phyloP scores from a whole-genome alignment of 805 yeast genomes.

The Pichia californica region DNA sequence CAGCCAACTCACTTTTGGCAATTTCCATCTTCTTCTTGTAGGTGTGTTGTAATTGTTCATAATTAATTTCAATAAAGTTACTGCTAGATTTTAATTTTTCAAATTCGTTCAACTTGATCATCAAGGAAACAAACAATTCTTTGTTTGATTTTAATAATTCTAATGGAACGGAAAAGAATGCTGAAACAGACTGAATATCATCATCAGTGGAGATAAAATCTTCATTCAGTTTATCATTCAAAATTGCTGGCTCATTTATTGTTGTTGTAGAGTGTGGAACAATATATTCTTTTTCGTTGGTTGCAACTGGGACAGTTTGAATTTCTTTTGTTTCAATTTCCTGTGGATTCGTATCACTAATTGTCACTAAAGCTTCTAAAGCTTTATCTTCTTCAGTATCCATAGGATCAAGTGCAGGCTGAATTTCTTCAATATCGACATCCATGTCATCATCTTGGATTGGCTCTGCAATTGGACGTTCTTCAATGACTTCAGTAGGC shows the following conservation, averaged over 20 bases:
- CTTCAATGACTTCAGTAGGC: no score
- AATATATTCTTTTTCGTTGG: not conserved
- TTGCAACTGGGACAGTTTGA: not conserved
- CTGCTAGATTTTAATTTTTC: slow-evolving; percentile 34
- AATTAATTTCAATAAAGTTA: slow-evolving; percentile 31
- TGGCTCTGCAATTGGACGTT: no score
- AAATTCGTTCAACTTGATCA: slow-evolving; percentile 28
- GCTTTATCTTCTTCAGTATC: no score
- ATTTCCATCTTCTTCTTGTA: slow-evolving; percentile 28
- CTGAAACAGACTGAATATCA: slow-evolving; percentile 22
- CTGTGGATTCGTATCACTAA: no score
- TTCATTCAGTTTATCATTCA: not conserved
- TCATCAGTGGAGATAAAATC: slow-evolving; percentile 5
- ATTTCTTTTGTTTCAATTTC: not conserved
- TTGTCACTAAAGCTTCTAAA: no score
- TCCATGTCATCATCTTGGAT: no score
- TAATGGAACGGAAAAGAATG: slow-evolving; percentile 30
- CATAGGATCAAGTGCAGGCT: no score
- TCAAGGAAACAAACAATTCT: slow-evolving; percentile 23
- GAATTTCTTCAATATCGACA: no score
- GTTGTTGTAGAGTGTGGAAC: not conserved
- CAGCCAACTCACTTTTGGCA: slow-evolving; percentile 26
- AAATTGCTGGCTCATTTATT: not conserved
- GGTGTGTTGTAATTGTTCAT: slow-evolving; percentile 35
- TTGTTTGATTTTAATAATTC: slow-evolving; percentile 19